Conservation (phyloP, 441 rosid genomes). For the Raphanus hybrid region DNA sequence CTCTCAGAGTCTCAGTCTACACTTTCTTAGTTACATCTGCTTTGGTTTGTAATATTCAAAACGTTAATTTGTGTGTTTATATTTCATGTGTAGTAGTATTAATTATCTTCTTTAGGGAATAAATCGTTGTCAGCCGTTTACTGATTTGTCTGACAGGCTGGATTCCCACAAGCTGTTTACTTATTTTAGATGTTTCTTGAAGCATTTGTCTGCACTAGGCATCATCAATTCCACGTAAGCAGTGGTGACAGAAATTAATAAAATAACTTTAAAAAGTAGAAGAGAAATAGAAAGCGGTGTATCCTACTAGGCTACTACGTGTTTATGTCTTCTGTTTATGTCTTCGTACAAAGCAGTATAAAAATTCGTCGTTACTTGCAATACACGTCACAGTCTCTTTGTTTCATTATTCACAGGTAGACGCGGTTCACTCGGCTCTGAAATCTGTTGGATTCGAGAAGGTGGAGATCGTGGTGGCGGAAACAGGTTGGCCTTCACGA, state of each 20-base stretch:
- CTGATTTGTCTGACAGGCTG: conserved; percentile 40
- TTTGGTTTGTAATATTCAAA: not conserved
- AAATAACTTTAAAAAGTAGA: not conserved
- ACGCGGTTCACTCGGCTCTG: conserved; percentile 84
- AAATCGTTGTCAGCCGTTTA: conserved; percentile 12
- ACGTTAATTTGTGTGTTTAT: not conserved
- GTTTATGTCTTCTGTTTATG: not conserved
- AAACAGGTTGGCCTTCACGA: conserved; percentile 88
- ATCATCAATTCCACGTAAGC: conserved; percentile 28
- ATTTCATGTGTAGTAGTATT: not conserved
- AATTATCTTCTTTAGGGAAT: conserved; percentile 1
- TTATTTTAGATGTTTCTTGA: conserved; percentile 35
- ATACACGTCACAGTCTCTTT: conserved; percentile 22
- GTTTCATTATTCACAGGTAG: conserved; percentile 57
- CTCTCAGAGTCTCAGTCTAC: conserved; percentile 4
- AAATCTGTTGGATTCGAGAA: conserved; percentile 77
- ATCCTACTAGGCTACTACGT: not conserved
- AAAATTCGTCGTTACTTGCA: conserved; percentile 13
- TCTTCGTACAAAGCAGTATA: not conserved
- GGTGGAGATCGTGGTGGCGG: conserved; percentile 86
- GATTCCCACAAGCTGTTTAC: conserved; percentile 32
- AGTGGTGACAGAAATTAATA: not conserved
- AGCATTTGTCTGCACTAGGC: conserved; percentile 23
- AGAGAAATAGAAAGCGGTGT: not conserved
- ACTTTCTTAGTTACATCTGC: conserved; percentile 8